Percentiles rank a stretch among this genome's conserved stretches.
Conservation (phyloP, 2,329 filamentous ascomycete species). For the Cyphellophora attinorum region DNA sequence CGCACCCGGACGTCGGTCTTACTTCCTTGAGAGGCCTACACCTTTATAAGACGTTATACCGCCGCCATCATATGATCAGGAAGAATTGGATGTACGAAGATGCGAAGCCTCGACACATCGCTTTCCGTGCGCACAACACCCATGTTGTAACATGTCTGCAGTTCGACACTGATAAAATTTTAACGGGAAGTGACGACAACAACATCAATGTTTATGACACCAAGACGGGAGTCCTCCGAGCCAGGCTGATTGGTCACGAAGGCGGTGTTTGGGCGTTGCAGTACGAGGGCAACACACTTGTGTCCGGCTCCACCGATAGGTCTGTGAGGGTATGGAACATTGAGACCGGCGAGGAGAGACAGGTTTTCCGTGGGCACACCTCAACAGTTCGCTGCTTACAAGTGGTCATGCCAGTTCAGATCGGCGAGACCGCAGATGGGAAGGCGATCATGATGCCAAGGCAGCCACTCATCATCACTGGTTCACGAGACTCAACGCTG, state of each 20-base stretch:
- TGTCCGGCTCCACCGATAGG: slow-evolving; percentile 91
- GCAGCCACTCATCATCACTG: slow-evolving; percentile 92
- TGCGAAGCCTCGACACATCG: slow-evolving; percentile 79
- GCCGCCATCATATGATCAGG: slow-evolving; percentile 81
- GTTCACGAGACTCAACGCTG: slow-evolving; percentile 86
- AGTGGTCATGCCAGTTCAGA: slow-evolving; percentile 77
- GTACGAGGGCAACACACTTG: slow-evolving; percentile 88
- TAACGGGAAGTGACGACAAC: slow-evolving; percentile 95
- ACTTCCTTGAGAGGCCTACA: slow-evolving; percentile 73
- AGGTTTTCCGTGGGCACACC: slow-evolving; percentile 95
- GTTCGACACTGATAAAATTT: slow-evolving; percentile 95
- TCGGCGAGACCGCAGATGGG: slow-evolving; percentile 62
- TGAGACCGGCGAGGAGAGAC: slow-evolving; percentile 80
- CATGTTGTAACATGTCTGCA: slow-evolving; percentile 97
- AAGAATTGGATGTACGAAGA: slow-evolving; percentile 82
- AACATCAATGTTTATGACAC: slow-evolving; percentile 98
- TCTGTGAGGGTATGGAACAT: slow-evolving; percentile 99
- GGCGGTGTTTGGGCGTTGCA: slow-evolving; percentile 96
- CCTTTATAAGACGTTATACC: slow-evolving; percentile 92
- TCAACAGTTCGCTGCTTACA: slow-evolving; percentile 88
- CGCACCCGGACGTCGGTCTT: slow-evolving; percentile 71
- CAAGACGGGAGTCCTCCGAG: slow-evolving; percentile 77
- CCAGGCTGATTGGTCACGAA: slow-evolving; percentile 83
- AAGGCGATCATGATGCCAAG: slow-evolving; percentile 80
- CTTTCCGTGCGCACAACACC: slow-evolving; percentile 89